Conservation (phyloP, 371 early-diverging fungal species). For the Mucor sp. region DNA sequence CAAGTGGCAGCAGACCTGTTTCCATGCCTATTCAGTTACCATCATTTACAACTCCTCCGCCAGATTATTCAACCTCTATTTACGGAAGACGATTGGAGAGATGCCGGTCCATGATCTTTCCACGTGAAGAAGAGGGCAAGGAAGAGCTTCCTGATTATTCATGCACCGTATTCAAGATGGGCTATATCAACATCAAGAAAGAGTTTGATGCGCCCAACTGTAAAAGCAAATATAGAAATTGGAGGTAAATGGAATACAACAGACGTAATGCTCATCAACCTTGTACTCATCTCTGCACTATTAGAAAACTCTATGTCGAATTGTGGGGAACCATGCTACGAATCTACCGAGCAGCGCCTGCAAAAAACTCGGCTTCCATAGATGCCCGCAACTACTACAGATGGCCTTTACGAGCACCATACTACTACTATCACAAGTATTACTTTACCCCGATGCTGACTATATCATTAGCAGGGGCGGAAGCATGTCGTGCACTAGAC, state of each 20-base stretch:
- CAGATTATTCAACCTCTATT: constrained; percentile 5
- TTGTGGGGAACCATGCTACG: constrained; percentile 49
- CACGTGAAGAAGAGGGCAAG: constrained; percentile 35
- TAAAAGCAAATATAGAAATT: constrained; percentile 33
- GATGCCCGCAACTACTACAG: constrained; percentile 11
- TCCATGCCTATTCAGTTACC: constrained; percentile 27
- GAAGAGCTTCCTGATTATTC: constrained; percentile 45
- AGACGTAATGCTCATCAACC: too few species aligned
- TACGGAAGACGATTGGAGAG: constrained; percentile 28
- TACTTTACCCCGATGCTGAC: constrained; percentile 33
- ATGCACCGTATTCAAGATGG: constrained; percentile 52
- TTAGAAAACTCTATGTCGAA: constrained; percentile 45
- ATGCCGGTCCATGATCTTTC: constrained; percentile 32
- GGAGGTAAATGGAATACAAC: constrained; percentile 34
- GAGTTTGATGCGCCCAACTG: constrained; percentile 43
- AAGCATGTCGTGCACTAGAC: constrained; percentile 45
- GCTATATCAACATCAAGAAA: constrained; percentile 47
- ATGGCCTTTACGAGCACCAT: constrained; percentile 20
- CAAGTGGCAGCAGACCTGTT: constrained; percentile 15
- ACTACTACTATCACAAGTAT: constrained; percentile 32
- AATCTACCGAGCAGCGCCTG: constrained; percentile 39
- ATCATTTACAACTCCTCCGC: constrained; percentile 19
- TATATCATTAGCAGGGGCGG: constrained; percentile 44
- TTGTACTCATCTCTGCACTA: neutral
- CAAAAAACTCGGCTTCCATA: neutral